Evolutionary conservation across 495 filamentous ascomycete species (phyloP).

Genomic region (Clohesyomyces aquaticus): DNA sequence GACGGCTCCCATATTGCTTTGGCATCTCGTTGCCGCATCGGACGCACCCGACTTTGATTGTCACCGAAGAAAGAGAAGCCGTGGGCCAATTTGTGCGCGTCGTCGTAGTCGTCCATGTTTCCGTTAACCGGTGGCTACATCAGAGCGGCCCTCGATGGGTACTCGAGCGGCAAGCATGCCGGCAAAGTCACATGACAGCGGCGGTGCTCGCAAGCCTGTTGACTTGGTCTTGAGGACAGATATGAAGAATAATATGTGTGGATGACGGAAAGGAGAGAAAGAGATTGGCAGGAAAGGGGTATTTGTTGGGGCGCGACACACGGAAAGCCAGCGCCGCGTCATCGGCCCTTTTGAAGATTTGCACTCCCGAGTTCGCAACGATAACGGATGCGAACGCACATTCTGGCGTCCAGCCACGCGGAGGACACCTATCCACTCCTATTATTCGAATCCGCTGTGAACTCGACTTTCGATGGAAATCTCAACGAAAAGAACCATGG

Average conservation of each 20-base stretch:
- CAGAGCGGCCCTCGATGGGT: too few relatives aligned
- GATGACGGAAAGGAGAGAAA: not conserved
- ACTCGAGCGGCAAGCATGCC: too few relatives aligned
- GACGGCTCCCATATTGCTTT: too few relatives aligned
- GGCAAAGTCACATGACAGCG: too few relatives aligned
- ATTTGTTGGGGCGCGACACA: not conserved
- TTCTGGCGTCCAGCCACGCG: too few relatives aligned
- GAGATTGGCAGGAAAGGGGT: not conserved
- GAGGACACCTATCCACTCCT: too few relatives aligned
- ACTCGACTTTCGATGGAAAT: not conserved
- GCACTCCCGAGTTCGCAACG: too few relatives aligned
- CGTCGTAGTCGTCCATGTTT: not conserved
- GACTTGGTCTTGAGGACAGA: not conserved
- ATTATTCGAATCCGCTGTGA: too few relatives aligned
- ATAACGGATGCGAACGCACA: too few relatives aligned
- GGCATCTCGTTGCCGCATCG: too few relatives aligned
- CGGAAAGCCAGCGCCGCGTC: not conserved
- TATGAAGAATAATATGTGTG: not conserved
- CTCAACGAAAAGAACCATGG: not conserved
- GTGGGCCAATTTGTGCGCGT: not conserved
- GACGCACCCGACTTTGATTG: too few relatives aligned
- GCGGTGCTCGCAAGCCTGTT: constrained; percentile 13
- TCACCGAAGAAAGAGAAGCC: too few relatives aligned
- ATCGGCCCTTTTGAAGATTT: not conserved
- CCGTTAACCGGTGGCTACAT: constrained; percentile 1